Evolutionary conservation across 2,329 filamentous ascomycete species (phyloP), one percentile per base, ranked within the genome.

Genomic region (Cladophialophora psammophila): DNA sequence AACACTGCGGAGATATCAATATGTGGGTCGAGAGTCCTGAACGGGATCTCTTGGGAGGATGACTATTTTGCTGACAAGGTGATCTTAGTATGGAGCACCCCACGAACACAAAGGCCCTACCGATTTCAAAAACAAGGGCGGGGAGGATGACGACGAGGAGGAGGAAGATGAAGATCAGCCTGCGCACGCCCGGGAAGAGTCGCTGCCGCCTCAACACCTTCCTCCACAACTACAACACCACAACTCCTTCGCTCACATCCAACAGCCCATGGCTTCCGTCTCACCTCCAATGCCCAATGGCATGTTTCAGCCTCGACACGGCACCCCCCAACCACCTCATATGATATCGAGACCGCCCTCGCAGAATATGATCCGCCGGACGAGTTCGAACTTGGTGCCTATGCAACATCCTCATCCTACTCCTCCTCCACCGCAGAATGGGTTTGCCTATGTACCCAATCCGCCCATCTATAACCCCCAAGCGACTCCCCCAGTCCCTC

Each of bases 21-120:
- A 94, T 80, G 94, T 97, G 84, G 75, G 93, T 87, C 60, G 35
- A 53, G 26, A 26, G 31, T 32, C 36, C 31, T 20, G 45, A 15
- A 32, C 36, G 10, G 18, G 18, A 18, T 57, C 45, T 34, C 52
- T 36, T 55, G 12, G 9, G 40, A 48, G 18, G 63, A 18, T 20
- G 18, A 26, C 7, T 35, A 60, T 15, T 58, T 52, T 66, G 31
- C 60, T 66, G 45, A 71, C 65, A 55, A 20, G 7, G 32, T 64
- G 52, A 52, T 60, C 60, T 65, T 65, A 97, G 93, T 96, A 96
- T 83, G 93, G 93, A 74, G 90, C 89, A 66, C 90, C 94, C 53
- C 96, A 95, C 79, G 95, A 99, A 79, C 94, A 98, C 81, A 99
- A 98, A 81, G 94, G 94, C 1, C 95, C 95, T 0, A 86, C 87